Evolutionary conservation across 768 basidiomycete species (phyloP).

Genomic region (Mycena sanguinolenta): DNA sequence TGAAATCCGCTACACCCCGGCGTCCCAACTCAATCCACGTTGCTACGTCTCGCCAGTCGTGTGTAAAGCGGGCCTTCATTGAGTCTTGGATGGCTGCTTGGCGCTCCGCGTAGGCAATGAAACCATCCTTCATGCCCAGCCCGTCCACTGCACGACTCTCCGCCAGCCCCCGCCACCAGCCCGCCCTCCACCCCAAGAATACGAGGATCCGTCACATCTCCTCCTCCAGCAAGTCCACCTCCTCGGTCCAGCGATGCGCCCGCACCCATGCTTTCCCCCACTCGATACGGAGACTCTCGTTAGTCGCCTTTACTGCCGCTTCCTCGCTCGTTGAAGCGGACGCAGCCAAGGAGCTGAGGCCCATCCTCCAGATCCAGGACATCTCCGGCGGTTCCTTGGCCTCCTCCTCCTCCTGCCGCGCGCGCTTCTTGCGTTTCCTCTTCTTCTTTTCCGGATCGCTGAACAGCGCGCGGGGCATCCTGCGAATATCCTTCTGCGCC

Average conservation of each 20-base stretch:
- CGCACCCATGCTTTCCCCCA: conserved; percentile 16
- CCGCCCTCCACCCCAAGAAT: conserved; percentile 21
- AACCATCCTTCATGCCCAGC: too few relatives aligned
- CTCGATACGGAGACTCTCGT: too few relatives aligned
- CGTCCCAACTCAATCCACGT: too few relatives aligned
- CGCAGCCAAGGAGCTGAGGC: too few relatives aligned
- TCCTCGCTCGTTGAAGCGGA: too few relatives aligned
- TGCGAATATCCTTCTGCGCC: conserved; percentile 31
- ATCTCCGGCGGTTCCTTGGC: background rate
- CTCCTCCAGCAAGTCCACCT: conserved; percentile 33
- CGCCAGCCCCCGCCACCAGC: conserved; percentile 20
- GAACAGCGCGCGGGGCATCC: conserved; percentile 28
- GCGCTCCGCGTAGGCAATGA: too few relatives aligned
- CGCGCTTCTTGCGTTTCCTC: background rate
- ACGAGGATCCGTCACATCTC: conserved; percentile 24
- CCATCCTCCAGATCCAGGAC: conserved; percentile 26
- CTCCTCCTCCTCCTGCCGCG: background rate
- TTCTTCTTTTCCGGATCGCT: background rate
- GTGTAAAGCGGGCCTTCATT: too few relatives aligned
- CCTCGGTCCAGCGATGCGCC: conserved; percentile 1
- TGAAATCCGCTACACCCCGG: too few relatives aligned
- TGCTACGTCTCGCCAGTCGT: too few relatives aligned
- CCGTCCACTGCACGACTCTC: too few relatives aligned
- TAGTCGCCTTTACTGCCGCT: background rate
- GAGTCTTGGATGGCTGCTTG: too few relatives aligned